These are phyloP conservation scores for Closterium sp. DNA, from an alignment of 139 green algal genomes.

Conservation along the genomic window DNA sequence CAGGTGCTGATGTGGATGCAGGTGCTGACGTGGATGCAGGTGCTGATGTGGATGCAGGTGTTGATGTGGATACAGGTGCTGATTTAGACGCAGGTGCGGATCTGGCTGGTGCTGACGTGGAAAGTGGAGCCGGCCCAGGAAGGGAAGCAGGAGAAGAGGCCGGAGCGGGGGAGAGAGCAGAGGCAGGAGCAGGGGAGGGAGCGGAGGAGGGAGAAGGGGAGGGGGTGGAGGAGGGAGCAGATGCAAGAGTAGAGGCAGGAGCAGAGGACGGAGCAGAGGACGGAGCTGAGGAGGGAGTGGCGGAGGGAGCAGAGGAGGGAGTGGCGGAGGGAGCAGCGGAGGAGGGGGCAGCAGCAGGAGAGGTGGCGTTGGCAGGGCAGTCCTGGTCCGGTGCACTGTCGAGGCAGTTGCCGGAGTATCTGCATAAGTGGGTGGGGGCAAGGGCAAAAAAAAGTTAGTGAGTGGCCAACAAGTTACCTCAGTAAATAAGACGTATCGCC, in stretches of 20 bases:
- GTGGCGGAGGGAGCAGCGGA: neutral
- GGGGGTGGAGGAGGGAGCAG: neutral
- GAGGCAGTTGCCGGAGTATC: neutral
- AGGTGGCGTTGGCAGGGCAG: neutral
- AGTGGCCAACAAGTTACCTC: too few relatives aligned
- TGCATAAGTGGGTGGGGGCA: neutral
- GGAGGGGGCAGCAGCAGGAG: neutral
- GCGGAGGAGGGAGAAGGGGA: neutral
- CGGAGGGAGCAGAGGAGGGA: neutral
- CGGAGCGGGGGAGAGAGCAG: neutral
- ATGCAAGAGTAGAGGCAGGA: neutral
- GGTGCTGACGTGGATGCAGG: neutral
- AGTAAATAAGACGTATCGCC: too few relatives aligned
- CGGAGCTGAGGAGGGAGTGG: neutral
- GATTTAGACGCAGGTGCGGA: neutral
- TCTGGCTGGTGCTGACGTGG: neutral
- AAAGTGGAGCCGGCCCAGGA: neutral
- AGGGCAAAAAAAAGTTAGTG: too few relatives aligned
- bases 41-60: neutral
- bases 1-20: neutral
- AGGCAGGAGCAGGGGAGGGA: too few relatives aligned
- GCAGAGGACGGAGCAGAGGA: neutral
- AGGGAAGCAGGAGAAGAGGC: neutral
- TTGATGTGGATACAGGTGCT: neutral
- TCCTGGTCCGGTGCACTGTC: neutral